Base-by-base conservation (phyloP, 805 yeast species). In the Ogataea paraovalis region DNA sequence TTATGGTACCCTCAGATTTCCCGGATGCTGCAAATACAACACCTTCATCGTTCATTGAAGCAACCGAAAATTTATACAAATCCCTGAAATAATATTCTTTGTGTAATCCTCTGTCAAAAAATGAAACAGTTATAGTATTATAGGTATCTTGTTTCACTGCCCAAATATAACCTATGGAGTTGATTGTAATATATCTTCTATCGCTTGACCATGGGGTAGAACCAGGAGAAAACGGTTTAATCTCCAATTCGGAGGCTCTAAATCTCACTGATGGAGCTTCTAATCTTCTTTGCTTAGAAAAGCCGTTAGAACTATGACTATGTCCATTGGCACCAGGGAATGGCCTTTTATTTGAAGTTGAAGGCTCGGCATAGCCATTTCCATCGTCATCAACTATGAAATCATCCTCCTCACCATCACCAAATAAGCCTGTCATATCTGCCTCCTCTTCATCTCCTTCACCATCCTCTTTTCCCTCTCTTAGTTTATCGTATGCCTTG, bases 81-180 rank as follows among this genome's bases (percentile, higher is more conserved):
- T 92, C 98, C 42, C 82, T 83, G 67, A 92, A 91, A 66, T 89
- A 92, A 58, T 88, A 88, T 57, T 89, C 96, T 48, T 82, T 79
- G 60, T 83, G 85, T 12, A 75, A 59, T 0, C 88, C 80, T 45
- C 85, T 73, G 62, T 92, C 97, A 59, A 88, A 89, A 60, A 94
- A 92, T 13, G 88, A 79, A 2, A 91, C 88, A 0, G 96, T 91
- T n/a, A 92, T 73, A 36, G 91, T 82, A 49, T 82, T 78, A 54
- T 80, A 70, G 23, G 71, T 72, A 20, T 76, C 82, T 51, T 75
- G 80, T 44, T 78, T 75, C 12, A 87, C 94, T 0, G 89, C 73
- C 80, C 95, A 86, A 0, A 83, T 85, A 61, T 87, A 87, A 0
- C 97, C 99, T 25, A 82, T 69, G 9, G 84, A 72, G 56, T 87